phyloP scores from a whole-genome alignment of 768 basidiomycete species.

The Tubosaeta sp. region DNA sequence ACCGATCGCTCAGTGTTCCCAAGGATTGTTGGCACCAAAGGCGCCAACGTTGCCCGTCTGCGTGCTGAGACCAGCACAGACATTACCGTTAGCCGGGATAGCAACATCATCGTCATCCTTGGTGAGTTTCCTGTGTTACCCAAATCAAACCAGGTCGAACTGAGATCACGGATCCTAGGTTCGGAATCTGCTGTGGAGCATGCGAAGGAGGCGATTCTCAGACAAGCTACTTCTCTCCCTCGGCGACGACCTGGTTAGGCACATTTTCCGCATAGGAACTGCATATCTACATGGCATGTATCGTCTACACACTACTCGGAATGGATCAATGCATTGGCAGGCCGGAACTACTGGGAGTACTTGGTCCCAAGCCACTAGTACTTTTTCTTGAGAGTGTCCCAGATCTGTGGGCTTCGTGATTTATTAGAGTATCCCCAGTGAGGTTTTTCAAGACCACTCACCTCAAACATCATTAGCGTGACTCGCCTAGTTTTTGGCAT shows the following conservation, averaged over 20 bases:
- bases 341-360: background rate
- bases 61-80: slow-evolving; percentile 88
- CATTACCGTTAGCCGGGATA: slow-evolving; percentile 86
- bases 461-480: no score
- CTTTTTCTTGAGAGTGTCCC: no score
- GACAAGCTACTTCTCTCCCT: slow-evolving; percentile 40
- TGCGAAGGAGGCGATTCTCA: slow-evolving; percentile 77
- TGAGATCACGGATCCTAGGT: slow-evolving; percentile 39
- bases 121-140: slow-evolving; percentile 42
- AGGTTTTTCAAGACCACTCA: no score
- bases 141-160: background rate
- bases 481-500: no score
- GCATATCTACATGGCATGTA: slow-evolving; percentile 26
- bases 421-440: no score
- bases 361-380: no score
- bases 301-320: slow-evolving; percentile 24
- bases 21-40: slow-evolving; percentile 89
- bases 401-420: no score
- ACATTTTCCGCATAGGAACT: slow-evolving; percentile 5
- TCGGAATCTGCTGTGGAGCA: slow-evolving; percentile 59
- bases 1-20: slow-evolving; percentile 84
- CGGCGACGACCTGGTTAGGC: slow-evolving; percentile 21
- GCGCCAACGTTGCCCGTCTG: slow-evolving; percentile 83
- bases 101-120: slow-evolving; percentile 80
- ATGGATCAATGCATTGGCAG: slow-evolving; percentile 11